phyloP scores from a whole-genome alignment of 1,284 basidiomycete species.

The Ganoderma lucidum region DNA sequence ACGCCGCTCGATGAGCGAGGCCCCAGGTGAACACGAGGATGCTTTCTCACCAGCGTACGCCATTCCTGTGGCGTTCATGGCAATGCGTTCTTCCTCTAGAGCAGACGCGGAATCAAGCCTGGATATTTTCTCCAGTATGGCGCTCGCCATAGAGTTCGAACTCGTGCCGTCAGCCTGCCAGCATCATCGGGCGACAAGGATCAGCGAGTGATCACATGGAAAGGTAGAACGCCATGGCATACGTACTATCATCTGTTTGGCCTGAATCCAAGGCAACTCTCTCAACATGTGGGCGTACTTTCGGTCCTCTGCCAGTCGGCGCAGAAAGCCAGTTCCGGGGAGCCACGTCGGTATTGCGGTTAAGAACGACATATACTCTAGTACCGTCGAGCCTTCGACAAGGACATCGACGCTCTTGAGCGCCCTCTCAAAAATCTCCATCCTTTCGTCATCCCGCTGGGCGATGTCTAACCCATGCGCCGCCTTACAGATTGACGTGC shows the following conservation, averaged over 20 bases:
- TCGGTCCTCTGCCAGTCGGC: constrained; percentile 4
- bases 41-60: constrained; percentile 10
- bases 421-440: constrained; percentile 11
- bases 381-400: constrained; percentile 1
- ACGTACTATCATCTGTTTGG: constrained; percentile 10
- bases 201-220: neutral
- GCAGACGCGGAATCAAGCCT: neutral
- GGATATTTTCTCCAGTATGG: constrained; percentile 8
- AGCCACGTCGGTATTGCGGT: constrained; percentile 15
- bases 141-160: neutral
- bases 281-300: neutral
- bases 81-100: constrained; percentile 15
- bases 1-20: neutral
- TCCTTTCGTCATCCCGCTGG: constrained; percentile 8
- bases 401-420: constrained; percentile 13
- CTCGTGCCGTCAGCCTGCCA: neutral
- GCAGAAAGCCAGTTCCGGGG: constrained; percentile 10
- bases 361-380: constrained; percentile 29
- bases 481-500: neutral
- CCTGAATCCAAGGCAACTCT: constrained; percentile 12
- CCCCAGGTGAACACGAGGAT: neutral
- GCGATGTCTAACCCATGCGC: constrained; percentile 9
- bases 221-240: neutral
- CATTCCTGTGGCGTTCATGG: constrained; percentile 10
- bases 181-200: neutral